Evolutionary conservation across 108 stramenopile genomes (phyloP), one percentile per base, ranked within the genome.

Genomic region (Asterionellopsis glacialis): DNA sequence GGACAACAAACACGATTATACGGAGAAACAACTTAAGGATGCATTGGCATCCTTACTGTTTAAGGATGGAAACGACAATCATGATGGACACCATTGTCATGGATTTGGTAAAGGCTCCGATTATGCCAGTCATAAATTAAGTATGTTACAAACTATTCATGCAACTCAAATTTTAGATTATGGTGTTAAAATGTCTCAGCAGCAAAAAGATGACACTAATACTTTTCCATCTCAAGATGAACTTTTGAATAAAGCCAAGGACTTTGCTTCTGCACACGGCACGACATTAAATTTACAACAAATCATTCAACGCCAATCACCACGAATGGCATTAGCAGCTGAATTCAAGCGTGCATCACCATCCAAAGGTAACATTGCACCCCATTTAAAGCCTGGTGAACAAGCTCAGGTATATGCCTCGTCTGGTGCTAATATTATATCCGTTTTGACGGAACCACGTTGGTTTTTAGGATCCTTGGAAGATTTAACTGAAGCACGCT

Each of bases 301-400:
- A 12, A 74, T 83, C 19, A 87, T 95, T 57, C 74, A 76, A 39
- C 48, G 51, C 12, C 72, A 80, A 44, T 58, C 73, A 55, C 90
- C 93, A 0, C 63, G 67, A 1, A 95, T 95, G 93, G 78, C 87
- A 2, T 75, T 99, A 15, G 98, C 98, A 0, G 97, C 97, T n/a
- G 98, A 99, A 76, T 98, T 99, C 77, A 99, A 99, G 63, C 83
- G 98, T 9, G 96, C 96, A 7, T 82, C 79, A 21, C 98, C 98
- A 18, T 81, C 77, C 69, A 99, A 99, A 77, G 97, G 98, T 3
- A 77, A 88, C 63, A 98, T 99, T 63, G 86, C 76, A 14, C 59
- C 77, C 0, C 51, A 70, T 63, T 50, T 81, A 44, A 55, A 73
- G 45, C 83, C 93, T 0, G 95, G 85, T 0, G 91, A 93, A 41